These are phyloP conservation scores for Solanum piurae DNA, from an alignment of 257 asterid genomes.

Conservation along the genomic window DNA sequence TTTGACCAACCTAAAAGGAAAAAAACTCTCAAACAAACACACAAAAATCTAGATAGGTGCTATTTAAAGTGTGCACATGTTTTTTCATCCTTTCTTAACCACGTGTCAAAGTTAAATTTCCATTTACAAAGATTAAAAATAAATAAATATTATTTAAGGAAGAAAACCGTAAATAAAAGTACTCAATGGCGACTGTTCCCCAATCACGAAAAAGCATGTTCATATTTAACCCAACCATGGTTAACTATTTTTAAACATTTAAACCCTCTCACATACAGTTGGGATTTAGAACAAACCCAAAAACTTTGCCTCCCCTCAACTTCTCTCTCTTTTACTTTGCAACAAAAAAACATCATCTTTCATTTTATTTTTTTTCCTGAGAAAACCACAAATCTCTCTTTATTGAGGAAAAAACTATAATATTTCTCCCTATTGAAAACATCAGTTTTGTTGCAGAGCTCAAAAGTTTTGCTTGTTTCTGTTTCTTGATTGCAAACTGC, in stretches of 20 bases:
- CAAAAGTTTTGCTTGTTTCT: background rate
- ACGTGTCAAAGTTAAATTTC: background rate
- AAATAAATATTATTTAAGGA: background rate
- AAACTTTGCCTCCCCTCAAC: background rate
- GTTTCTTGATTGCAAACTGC: background rate
- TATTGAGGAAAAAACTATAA: background rate
- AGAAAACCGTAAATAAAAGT: background rate
- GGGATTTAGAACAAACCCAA: conserved; percentile 15
- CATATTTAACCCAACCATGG: conserved; percentile 44
- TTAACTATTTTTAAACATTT: conserved; percentile 22
- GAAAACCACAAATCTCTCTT: conserved; percentile 17
- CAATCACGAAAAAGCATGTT: background rate
- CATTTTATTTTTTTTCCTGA: background rate
- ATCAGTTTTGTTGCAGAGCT: background rate
- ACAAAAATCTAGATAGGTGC: background rate
- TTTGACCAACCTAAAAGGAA: background rate
- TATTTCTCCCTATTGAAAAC: background rate
- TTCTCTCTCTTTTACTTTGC: background rate
- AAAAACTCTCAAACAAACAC: background rate
- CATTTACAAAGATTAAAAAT: background rate
- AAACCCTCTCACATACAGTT: conserved; percentile 33
- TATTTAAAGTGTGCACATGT: background rate
- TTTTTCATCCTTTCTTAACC: background rate
- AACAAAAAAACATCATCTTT: background rate
- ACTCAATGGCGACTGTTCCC: conserved; percentile 34